Base-by-base conservation (phyloP, 2,329 filamentous ascomycete genomes). In the Aureobasidium sp. region DNA sequence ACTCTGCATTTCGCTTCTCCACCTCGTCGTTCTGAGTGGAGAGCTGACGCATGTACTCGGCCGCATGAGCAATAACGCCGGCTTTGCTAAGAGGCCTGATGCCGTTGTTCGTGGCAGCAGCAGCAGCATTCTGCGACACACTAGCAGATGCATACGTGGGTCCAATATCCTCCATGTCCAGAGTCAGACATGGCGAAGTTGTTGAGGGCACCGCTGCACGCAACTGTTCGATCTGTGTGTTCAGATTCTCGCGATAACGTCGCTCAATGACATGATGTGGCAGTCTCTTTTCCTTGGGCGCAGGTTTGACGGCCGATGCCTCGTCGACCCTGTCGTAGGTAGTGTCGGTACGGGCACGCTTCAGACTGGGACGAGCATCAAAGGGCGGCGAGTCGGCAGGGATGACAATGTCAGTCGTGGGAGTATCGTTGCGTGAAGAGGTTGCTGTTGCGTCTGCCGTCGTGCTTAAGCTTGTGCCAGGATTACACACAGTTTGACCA, bases 161-260 rank as follows among this genome's bases (percentile, higher is more conserved):
- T 22, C 62, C 73, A 2, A 77, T 66, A 63, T 78, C 77, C 62
- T 79, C 77, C 42, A 79, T 77, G 56, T 79, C 77, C 0, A 73
- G 71, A 15, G 68, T 68, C 72, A 66, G 69, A 76, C 27, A 65
- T 63, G 67, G 66, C 62, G 67, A 67, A 36, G 67, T 74, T 70
- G 65, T 76, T 73, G 3, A 76, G 68, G 8, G 73, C 70, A 3
- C 74, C 73, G 0, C 76, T 71, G 17, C 55, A 75, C 73, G 72
- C 8, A 79, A 70, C 0, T 74, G 74, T 17, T 79, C 77, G 49
- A 78, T 73, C 61, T 78, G 76, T 1, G 75, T 76, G 69, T 78
- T 78, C 41, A 79, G 71, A 2, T 76, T 78, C 56, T 78, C 76
- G 57, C 77, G 76, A 67, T 79, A 79, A 62, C 77, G 76, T 48